phyloP scores from a whole-genome alignment of 2,329 filamentous ascomycete species.

The Aureobasidium uvarum region DNA sequence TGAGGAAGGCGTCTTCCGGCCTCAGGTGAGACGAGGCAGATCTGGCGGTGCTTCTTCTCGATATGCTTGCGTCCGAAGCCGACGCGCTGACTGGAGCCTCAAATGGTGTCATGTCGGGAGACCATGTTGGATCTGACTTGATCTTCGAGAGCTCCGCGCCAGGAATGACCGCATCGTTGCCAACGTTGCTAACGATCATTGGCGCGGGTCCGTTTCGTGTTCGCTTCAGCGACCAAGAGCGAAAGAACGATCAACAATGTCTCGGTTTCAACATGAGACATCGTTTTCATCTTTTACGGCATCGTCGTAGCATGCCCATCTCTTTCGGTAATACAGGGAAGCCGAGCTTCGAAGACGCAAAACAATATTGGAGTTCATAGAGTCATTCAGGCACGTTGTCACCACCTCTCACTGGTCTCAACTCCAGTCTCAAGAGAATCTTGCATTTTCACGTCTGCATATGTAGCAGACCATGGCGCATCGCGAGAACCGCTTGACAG shows the following conservation, averaged over 20 bases:
- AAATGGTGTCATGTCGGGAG: constrained; percentile 21
- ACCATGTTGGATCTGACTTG: background rate
- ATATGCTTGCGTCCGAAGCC: constrained; percentile 20
- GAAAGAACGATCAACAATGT: constrained; percentile 5
- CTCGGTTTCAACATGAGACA: constrained; percentile 3
- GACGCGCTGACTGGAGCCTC: constrained; percentile 24
- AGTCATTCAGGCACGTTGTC: background rate
- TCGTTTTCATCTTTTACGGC: background rate
- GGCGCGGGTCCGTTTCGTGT: background rate
- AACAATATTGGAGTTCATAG: background rate
- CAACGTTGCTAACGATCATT: background rate
- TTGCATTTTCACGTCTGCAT: background rate
- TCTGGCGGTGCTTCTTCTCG: background rate
- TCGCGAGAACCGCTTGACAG: background rate
- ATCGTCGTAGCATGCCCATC: background rate
- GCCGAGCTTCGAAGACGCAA: too few species aligned
- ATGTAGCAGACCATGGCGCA: background rate
- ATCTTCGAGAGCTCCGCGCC: background rate
- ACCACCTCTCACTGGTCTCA: background rate
- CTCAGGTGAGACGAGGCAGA: constrained; percentile 57
- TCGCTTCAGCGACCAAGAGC: background rate
- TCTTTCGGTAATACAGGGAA: background rate
- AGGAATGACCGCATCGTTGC: background rate
- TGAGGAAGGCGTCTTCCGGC: constrained; percentile 78
- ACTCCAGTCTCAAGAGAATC: background rate